phyloP scores from a whole-genome alignment of 176 grass and related monocot genomes.

The Rhynchospora pubera region DNA sequence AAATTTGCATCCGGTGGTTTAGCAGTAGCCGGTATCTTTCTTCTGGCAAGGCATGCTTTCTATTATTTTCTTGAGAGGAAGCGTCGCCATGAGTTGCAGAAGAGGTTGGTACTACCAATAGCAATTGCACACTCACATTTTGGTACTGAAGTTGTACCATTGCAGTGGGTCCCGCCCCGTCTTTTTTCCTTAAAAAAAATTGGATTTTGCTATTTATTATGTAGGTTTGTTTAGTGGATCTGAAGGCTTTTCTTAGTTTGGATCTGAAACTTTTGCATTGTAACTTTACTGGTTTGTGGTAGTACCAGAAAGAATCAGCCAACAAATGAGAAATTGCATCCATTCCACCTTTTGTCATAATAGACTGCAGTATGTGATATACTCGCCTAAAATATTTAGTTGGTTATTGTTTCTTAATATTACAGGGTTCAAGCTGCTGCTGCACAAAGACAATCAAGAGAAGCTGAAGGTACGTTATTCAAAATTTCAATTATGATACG shows the following conservation, averaged over 20 bases:
- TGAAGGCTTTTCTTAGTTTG: neutral
- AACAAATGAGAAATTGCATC: neutral
- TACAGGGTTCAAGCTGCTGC: slow-evolving; percentile 82
- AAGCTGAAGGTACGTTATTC: slow-evolving; percentile 77
- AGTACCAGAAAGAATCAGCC: neutral
- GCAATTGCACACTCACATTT: neutral
- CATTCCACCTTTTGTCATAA: neutral
- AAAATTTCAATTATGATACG: neutral
- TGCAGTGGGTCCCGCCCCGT: neutral
- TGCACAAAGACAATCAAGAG: slow-evolving; percentile 66
- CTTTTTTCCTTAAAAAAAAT: neutral
- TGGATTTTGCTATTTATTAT: neutral
- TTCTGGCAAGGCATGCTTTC: slow-evolving; percentile 82
- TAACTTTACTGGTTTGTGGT: neutral
- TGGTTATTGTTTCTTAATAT: neutral
- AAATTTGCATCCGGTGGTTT: slow-evolving; percentile 83
- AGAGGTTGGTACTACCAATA: slow-evolving; percentile 40
- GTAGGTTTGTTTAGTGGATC: neutral
- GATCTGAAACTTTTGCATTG: neutral
- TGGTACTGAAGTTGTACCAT: neutral
- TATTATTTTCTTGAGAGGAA: slow-evolving; percentile 74
- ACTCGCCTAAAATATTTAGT: neutral
- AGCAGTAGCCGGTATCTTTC: slow-evolving; percentile 65
- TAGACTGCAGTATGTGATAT: neutral
- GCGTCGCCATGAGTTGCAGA: slow-evolving; percentile 54